Conservation (phyloP, 208 protist species). For the Trypanosoma scelopori region DNA sequence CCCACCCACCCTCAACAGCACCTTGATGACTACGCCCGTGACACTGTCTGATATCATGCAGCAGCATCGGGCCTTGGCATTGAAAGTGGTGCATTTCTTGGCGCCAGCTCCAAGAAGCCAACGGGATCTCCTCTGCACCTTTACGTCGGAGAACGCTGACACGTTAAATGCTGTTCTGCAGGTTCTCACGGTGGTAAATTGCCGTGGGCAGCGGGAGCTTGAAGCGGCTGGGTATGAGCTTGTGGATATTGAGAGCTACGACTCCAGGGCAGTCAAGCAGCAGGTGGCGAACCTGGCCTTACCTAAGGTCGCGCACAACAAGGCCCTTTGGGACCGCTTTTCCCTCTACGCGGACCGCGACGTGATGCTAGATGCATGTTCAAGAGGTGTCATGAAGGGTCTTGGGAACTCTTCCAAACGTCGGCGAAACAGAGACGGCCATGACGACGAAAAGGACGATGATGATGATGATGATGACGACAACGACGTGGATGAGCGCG, state of each 20-base stretch:
- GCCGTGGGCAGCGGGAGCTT: constrained; percentile 38
- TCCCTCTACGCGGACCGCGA: constrained; percentile 36
- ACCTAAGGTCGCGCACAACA: constrained; percentile 30
- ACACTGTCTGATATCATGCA: constrained; percentile 8
- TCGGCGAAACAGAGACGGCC: constrained; percentile 8
- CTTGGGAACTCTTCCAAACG: constrained; percentile 26
- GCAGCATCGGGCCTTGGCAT: constrained; percentile 13
- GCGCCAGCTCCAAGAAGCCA: constrained; percentile 20
- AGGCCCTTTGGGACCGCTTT: constrained; percentile 27
- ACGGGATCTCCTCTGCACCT: constrained; percentile 1
- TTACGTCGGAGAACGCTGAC: constrained; percentile 11
- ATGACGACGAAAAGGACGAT: constrained; percentile 26
- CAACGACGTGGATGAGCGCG: not conserved
- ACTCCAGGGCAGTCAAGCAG: constrained; percentile 39
- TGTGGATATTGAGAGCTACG: constrained; percentile 50
- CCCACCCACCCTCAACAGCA: not conserved
- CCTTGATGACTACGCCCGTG: not conserved
- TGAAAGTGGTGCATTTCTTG: constrained; percentile 26
- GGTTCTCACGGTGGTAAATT: constrained; percentile 19
- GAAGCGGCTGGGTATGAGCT: constrained; percentile 45
- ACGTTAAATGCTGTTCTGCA: constrained; percentile 16
- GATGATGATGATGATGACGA: constrained; percentile 14
- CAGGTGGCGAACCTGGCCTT: constrained; percentile 58
- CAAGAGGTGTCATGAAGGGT: constrained; percentile 37
- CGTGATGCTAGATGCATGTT: constrained; percentile 29